Evolutionary conservation across 176 grass and related monocot species (phyloP), one percentile per base, ranked within the genome.

Genomic region (Musa beccarii): DNA sequence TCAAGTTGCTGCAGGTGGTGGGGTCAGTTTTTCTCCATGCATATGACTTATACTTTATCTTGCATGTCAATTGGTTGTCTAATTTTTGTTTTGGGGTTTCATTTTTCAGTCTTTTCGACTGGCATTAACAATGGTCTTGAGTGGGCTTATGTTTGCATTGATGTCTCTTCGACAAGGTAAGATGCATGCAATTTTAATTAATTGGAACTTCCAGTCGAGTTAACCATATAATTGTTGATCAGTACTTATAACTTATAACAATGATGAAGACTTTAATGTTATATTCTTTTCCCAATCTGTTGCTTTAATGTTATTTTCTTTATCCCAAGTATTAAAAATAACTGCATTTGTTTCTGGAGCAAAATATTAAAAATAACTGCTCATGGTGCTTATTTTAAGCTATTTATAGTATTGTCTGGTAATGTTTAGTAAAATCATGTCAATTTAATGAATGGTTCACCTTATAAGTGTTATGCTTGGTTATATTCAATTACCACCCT

Each of bases 121-220:
- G 71, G 93, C 86, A 77, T 90, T 97, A 54, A 79, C 77, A 78
- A 61, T 97, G 66, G 59, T 90, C 83, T 43, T 97, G 71, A 74
- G 78, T 61, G 84, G 85, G 72, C 22, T 90, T 73, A 73, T 97
- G 75, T 89, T 92, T 71, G 79, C 92, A 76, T 57, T 90, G 53
- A 73, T 90, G 72, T 97, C 93, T 10, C 87, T 97, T 75, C 75
- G 83, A 81, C 84, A 87, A 87, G 93, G 93, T 97, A 74, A 83
- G 51, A 53, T 55, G 11, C 10, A 13, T 34, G 51, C 6, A 70
- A 51, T 70, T 51, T 15, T 14, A 56, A 23, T 72, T 52, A 2
- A 59, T 14, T 71, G 14, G n/a, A 21, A 72, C 67, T 69, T 50
- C 9, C 22, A n/a, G n/a, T 11, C 9, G 17, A 62, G 17, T 8